Conservation (phyloP, 2,329 filamentous ascomycete genomes). For the Chalaropsis thielavioides region DNA sequence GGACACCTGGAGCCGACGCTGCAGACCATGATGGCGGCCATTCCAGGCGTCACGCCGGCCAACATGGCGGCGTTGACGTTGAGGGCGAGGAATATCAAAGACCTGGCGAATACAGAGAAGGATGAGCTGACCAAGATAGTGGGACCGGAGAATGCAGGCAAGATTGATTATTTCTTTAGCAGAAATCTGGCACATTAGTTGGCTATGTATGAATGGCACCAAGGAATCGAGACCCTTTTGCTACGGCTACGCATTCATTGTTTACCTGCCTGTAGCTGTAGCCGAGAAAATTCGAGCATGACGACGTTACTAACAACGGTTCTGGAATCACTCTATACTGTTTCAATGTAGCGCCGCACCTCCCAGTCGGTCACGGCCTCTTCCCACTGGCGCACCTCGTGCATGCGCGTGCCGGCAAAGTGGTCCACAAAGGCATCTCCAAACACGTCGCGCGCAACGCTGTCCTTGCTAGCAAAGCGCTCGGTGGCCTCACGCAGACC, state of each 20-base stretch:
- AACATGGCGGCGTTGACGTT: conserved; percentile 59
- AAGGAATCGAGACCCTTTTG: neutral
- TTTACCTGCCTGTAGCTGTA: too few relatives aligned
- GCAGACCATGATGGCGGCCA: conserved; percentile 40
- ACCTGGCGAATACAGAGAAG: conserved; percentile 74
- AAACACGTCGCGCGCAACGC: conserved; percentile 84
- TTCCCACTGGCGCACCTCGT: conserved; percentile 83
- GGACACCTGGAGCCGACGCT: conserved; percentile 12
- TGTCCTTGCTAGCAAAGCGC: conserved; percentile 60
- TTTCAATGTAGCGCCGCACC: conserved; percentile 63
- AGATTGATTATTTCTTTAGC: conserved; percentile 72
- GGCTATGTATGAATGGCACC: too few relatives aligned
- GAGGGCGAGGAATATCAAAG: conserved; percentile 59
- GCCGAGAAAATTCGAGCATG: too few relatives aligned
- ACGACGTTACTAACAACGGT: too few relatives aligned
- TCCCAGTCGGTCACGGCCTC: conserved; percentile 97
- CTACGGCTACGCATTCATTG: too few relatives aligned
- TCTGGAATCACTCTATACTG: conserved; percentile 33
- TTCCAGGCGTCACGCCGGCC: conserved; percentile 73
- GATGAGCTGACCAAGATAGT: conserved; percentile 59
- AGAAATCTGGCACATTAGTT: conserved; percentile 27
- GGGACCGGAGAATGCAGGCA: conserved; percentile 60
- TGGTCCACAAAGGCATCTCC: conserved; percentile 94
- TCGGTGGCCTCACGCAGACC: conserved; percentile 71
- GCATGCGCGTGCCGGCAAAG: conserved; percentile 79